Percentiles rank a stretch among this genome's conserved stretches.
Evolutionary conservation across 495 filamentous ascomycete species (phyloP).

Genomic region (Hyaloscypha variabilis): DNA sequence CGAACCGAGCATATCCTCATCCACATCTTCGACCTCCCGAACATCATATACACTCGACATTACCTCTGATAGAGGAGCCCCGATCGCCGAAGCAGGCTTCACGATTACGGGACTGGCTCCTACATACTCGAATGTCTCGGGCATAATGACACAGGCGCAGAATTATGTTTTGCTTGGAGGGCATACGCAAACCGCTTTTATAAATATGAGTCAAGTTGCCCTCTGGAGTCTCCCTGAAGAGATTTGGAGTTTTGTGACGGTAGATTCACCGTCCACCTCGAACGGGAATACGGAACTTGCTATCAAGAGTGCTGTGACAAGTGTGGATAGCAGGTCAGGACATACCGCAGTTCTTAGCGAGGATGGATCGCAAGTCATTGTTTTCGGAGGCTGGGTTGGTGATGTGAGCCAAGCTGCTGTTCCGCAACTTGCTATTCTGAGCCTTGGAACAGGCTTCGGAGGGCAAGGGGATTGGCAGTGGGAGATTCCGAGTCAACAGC

Average conservation of each 20-base stretch:
- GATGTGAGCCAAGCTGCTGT: constrained; percentile 70
- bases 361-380: constrained; percentile 72
- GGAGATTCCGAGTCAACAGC: constrained; percentile 60
- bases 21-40: background rate
- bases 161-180: constrained; percentile 84
- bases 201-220: constrained; percentile 91
- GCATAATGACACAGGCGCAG: constrained; percentile 63
- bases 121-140: constrained; percentile 58
- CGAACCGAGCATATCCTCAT: constrained; percentile 35
- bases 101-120: constrained; percentile 71
- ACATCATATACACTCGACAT: constrained; percentile 23
- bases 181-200: constrained; percentile 79
- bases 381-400: constrained; percentile 92
- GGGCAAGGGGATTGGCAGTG: constrained; percentile 74
- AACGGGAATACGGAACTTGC: constrained; percentile 32
- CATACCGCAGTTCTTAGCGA: constrained; percentile 79
- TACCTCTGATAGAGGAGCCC: constrained; percentile 47
- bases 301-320: constrained; percentile 53
- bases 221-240: constrained; percentile 85
- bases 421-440: constrained; percentile 77
- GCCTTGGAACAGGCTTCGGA: constrained; percentile 70
- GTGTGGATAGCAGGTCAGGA: constrained; percentile 81
- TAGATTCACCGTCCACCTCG: constrained; percentile 47
- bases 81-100: constrained; percentile 83
- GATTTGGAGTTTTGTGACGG: constrained; percentile 78